Percentiles rank a stretch among this genome's conserved stretches.
Conservation (phyloP, 192 early-diverging fungal species). For the Coemansia sp. region DNA sequence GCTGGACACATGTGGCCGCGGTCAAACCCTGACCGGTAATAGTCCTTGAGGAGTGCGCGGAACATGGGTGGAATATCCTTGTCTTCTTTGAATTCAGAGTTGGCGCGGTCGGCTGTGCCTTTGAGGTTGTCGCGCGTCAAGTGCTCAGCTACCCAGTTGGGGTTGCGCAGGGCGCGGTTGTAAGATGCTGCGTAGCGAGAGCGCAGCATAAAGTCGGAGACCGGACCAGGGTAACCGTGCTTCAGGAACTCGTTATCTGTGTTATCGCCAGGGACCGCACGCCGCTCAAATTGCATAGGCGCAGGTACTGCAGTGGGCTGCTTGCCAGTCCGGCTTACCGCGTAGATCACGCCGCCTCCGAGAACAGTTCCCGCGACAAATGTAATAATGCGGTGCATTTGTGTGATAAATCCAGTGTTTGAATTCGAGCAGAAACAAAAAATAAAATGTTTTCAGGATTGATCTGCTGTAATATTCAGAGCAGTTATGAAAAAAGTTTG, state of each 20-base stretch:
- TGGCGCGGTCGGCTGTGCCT: constrained; percentile 52
- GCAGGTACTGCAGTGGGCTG: not conserved
- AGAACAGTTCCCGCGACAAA: constrained; percentile 45
- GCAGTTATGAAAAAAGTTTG: too few relatives aligned
- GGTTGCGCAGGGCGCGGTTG: constrained; percentile 72
- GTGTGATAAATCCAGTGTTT: not conserved
- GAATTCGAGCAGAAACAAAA: too few relatives aligned
- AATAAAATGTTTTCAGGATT: not conserved
- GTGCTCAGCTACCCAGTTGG: constrained; percentile 76
- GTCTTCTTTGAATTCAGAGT: constrained; percentile 81
- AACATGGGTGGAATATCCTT: constrained; percentile 64
- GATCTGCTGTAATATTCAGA: not conserved
- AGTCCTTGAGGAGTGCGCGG: constrained; percentile 75
- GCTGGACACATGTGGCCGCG: constrained; percentile 93
- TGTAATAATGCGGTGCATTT: constrained; percentile 39
- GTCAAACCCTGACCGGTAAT: constrained; percentile 78
- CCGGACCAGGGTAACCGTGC: constrained; percentile 59
- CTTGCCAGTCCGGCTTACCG: constrained; percentile 8
- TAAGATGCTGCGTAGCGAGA: constrained; percentile 72
- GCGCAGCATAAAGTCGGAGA: constrained; percentile 69
- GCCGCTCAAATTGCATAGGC: not conserved
- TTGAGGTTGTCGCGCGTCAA: constrained; percentile 61
- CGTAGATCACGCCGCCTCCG: constrained; percentile 45
- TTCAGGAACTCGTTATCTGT: constrained; percentile 37
- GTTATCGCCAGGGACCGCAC: not conserved